These are phyloP conservation scores for Chrysoporthe cubensis DNA, from an alignment of 2,329 filamentous ascomycete genomes.

Conservation along the genomic window DNA sequence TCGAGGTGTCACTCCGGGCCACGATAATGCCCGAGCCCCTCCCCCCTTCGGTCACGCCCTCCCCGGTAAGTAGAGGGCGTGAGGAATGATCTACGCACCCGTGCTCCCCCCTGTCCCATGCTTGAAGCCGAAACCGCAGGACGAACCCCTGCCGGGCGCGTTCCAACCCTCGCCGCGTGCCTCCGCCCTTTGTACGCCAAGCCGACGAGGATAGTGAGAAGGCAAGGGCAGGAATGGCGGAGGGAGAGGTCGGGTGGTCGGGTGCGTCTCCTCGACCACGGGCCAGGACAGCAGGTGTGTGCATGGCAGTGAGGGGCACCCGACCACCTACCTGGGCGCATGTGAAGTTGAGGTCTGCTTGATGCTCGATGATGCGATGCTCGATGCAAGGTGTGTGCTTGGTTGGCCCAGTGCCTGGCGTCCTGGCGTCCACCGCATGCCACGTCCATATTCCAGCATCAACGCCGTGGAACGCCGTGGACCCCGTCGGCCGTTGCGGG, in stretches of 20 bases:
- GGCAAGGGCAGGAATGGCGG: neutral
- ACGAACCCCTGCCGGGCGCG: neutral
- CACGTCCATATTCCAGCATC: too few species aligned
- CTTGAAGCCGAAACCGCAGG: neutral
- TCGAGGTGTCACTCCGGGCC: neutral
- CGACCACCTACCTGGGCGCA: neutral
- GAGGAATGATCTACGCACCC: neutral
- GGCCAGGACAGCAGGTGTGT: neutral
- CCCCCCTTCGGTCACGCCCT: too few species aligned
- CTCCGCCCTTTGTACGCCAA: neutral
- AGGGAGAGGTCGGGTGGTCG: neutral
- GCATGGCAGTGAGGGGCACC: neutral
- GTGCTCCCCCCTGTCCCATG: neutral
- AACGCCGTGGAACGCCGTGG: neutral
- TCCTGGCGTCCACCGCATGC: too few species aligned
- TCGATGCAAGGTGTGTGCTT: too few species aligned
- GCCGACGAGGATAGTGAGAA: neutral
- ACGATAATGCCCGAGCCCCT: neutral
- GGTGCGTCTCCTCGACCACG: neutral
- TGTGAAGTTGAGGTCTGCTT: neutral
- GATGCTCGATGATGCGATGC: too few species aligned
- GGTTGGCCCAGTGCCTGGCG: too few species aligned
- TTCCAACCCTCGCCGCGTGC: neutral
- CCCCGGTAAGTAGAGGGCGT: neutral
- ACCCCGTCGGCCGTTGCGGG: neutral